phyloP scores from a whole-genome alignment of 306 rosid species.

The Potentilla sterilis region DNA sequence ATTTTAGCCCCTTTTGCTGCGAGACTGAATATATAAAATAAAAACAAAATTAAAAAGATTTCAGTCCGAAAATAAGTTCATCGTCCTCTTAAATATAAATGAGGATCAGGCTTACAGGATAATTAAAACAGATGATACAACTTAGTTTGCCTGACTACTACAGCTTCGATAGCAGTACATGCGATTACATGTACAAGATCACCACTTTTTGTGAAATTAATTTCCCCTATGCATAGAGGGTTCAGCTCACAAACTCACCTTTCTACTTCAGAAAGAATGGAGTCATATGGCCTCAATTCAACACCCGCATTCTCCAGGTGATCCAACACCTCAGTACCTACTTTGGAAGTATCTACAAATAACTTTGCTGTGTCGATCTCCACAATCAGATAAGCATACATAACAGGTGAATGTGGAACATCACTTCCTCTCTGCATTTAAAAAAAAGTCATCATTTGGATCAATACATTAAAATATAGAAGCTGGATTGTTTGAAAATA shows the following conservation, averaged over 20 bases:
- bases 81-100: not conserved
- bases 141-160: not conserved
- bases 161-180: not conserved
- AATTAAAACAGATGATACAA: not conserved
- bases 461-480: constrained; percentile 23
- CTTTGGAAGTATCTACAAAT: constrained; percentile 71
- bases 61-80: not conserved
- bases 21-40: constrained; percentile 51
- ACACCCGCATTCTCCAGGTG: constrained; percentile 73
- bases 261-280: constrained; percentile 74
- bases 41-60: not conserved
- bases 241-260: constrained; percentile 39
- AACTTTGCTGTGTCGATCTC: constrained; percentile 72
- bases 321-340: constrained; percentile 67
- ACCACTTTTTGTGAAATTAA: not conserved
- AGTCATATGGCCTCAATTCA: constrained; percentile 74
- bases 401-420: constrained; percentile 91
- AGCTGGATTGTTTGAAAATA: not conserved
- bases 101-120: not conserved
- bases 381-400: constrained; percentile 90
- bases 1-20: constrained; percentile 60
- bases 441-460: constrained; percentile 22
- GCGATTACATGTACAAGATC: not conserved
- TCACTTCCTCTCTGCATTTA: constrained; percentile 88
- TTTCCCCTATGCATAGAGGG: not conserved